phyloP scores from a whole-genome alignment of 2,329 filamentous ascomycete species.

The Colletotrichum lini region DNA sequence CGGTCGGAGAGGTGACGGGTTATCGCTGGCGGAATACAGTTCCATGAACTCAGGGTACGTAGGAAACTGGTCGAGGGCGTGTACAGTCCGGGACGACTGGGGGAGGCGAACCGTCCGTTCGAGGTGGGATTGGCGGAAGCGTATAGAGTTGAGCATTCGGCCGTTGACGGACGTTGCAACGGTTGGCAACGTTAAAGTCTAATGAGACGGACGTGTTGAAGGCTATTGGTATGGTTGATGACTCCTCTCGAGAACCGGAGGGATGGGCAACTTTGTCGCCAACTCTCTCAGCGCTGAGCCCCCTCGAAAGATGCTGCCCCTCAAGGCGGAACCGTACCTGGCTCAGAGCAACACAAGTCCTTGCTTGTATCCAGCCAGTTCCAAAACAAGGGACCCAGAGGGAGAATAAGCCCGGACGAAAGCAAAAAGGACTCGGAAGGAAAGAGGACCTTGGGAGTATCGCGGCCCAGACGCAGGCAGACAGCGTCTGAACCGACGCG shows the following conservation, averaged over 20 bases:
- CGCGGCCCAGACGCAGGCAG: not conserved
- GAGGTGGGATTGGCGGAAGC: not conserved
- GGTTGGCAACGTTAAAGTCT: not conserved
- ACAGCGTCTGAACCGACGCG: not conserved
- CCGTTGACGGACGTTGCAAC: not conserved
- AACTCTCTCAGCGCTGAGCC: not conserved
- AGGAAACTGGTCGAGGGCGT: not conserved
- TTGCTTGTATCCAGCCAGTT: not conserved
- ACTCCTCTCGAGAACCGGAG: not conserved
- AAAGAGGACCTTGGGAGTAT: not conserved
- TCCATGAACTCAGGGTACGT: not conserved
- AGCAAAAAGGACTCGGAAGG: not conserved
- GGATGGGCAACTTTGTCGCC: not conserved
- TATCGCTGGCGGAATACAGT: not conserved
- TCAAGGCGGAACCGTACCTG: not conserved
- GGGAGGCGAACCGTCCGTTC: no score
- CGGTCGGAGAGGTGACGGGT: not conserved
- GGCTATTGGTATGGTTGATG: not conserved
- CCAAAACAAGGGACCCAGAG: not conserved
- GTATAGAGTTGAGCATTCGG: not conserved
- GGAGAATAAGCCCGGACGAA: no score
- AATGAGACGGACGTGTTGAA: not conserved
- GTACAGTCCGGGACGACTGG: not conserved
- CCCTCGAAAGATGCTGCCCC: not conserved
- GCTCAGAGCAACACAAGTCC: not conserved